These are phyloP conservation scores for Ambrosia hybrid DNA, from an alignment of 140 eudicot genomes.

Conservation along the genomic window DNA sequence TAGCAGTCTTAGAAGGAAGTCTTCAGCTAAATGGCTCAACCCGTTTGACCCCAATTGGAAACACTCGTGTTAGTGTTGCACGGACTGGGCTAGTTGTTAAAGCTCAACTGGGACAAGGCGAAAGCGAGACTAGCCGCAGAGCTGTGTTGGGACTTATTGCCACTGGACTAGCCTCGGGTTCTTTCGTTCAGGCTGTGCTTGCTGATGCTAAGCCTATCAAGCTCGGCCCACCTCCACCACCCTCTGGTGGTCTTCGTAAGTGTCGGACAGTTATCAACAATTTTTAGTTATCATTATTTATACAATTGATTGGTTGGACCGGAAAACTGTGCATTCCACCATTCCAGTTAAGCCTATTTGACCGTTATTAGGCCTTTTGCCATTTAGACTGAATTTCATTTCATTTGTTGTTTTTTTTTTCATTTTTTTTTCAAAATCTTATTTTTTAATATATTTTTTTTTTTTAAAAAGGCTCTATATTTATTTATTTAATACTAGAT, in stretches of 20 bases:
- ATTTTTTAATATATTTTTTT: too few relatives aligned
- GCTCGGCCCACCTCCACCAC: slow-evolving; percentile 91
- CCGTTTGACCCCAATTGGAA: slow-evolving; percentile 48
- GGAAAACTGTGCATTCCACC: too few relatives aligned
- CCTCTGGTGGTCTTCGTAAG: slow-evolving; percentile 96
- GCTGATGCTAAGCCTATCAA: slow-evolving; percentile 85
- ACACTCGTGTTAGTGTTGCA: slow-evolving; percentile 36
- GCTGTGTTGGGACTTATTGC: slow-evolving; percentile 88
- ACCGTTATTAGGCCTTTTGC: too few relatives aligned
- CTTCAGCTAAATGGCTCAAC: slow-evolving; percentile 51
- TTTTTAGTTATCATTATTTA: background rate
- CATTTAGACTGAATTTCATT: too few relatives aligned
- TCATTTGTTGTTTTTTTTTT: too few relatives aligned
- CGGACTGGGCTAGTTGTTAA: slow-evolving; percentile 46
- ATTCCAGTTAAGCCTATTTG: too few relatives aligned
- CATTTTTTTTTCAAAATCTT: too few relatives aligned
- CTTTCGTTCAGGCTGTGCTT: slow-evolving; percentile 71
- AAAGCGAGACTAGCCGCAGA: slow-evolving; percentile 79
- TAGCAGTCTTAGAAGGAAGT: slow-evolving; percentile 74
- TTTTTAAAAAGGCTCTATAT: too few relatives aligned
- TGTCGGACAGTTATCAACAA: background rate
- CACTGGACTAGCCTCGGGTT: slow-evolving; percentile 72
- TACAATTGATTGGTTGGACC: too few relatives aligned
- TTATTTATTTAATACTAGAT: too few relatives aligned
- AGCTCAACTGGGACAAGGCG: slow-evolving; percentile 59